A percentile compares a stretch with the other conserved stretches of the same genome.
Evolutionary conservation across 116 monocot genomes (phyloP).

Genomic region (Cymodocea nodosa): DNA sequence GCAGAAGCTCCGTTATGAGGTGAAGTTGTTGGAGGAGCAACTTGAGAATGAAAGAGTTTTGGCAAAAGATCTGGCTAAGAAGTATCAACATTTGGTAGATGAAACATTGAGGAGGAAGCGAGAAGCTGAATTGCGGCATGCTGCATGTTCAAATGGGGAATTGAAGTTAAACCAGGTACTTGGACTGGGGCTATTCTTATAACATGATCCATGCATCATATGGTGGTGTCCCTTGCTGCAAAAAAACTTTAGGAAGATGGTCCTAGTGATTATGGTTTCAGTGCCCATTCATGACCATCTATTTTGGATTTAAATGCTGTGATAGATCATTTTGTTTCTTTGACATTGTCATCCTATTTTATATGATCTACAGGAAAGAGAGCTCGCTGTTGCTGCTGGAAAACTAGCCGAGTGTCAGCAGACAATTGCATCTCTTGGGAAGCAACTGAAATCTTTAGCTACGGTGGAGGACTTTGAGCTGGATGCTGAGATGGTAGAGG

Average conservation of each 20-base stretch:
- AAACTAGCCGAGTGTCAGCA: constrained; percentile 85
- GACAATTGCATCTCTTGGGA: constrained; percentile 76
- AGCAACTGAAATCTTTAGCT: constrained; percentile 56
- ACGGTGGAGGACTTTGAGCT: constrained; percentile 34
- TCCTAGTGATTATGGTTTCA: no score
- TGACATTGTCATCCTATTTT: background rate
- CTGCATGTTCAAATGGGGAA: constrained; percentile 22
- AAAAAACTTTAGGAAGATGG: no score
- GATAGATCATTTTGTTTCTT: no score
- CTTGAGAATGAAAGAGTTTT: constrained; percentile 24
- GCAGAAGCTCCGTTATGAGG: constrained; percentile 15
- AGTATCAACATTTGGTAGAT: constrained; percentile 31
- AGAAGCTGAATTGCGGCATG: constrained; percentile 18
- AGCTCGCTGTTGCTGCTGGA: constrained; percentile 28
- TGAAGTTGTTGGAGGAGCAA: constrained; percentile 21
- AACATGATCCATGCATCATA: no score
- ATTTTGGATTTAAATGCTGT: no score
- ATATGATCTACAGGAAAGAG: constrained; percentile 12
- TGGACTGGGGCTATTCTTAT: no score
- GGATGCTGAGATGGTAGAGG: constrained; percentile 14
- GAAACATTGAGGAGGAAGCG: constrained; percentile 31
- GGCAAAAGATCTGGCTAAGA: constrained; percentile 15
- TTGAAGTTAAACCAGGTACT: constrained; percentile 57
- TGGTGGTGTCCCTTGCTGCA: no score
- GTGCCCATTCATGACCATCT: no score